Percentiles rank a stretch among this genome's conserved stretches.
Evolutionary conservation across 176 grass and related monocot species (phyloP).

Genomic region (Eragrostis nindensis): DNA sequence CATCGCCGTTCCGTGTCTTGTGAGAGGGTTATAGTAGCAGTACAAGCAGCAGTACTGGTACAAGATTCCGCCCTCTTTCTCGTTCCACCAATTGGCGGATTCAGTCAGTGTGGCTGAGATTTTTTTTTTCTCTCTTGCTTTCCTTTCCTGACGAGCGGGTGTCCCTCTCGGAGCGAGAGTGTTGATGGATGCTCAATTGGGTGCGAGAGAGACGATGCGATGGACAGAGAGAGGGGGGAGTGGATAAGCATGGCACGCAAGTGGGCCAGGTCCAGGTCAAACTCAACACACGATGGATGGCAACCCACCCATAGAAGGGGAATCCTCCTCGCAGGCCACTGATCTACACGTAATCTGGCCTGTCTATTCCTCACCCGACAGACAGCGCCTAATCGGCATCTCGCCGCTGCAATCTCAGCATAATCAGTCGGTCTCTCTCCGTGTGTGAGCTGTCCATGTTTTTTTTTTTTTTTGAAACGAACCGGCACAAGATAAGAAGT

Average conservation of each 20-base stretch:
- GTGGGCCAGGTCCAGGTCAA: slow-evolving; percentile 1
- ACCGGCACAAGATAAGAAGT: too few relatives aligned
- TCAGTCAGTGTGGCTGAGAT: too few relatives aligned
- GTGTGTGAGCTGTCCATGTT: too few relatives aligned
- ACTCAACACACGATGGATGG: not conserved
- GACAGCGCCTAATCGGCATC: not conserved
- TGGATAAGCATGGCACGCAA: slow-evolving; percentile 26
- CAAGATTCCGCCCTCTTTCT: not conserved
- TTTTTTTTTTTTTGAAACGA: too few relatives aligned
- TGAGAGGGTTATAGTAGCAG: too few relatives aligned
- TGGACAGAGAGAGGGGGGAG: not conserved
- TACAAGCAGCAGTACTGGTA: too few relatives aligned
- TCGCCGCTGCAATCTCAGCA: not conserved
- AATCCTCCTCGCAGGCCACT: too few relatives aligned
- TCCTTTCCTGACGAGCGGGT: too few relatives aligned
- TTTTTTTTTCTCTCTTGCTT: too few relatives aligned
- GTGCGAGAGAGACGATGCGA: not conserved
- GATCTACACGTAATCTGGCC: not conserved
- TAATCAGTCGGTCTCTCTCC: too few relatives aligned
- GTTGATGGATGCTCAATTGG: not conserved
- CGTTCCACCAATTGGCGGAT: not conserved
- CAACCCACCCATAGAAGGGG: not conserved
- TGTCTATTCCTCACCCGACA: slow-evolving; percentile 37
- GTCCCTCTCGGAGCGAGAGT: too few relatives aligned
- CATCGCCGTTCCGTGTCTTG: too few relatives aligned